These are phyloP conservation scores for Pythium rhizo-oryzae DNA, from an alignment of 352 stramenopile species.

Conservation along the genomic window DNA sequence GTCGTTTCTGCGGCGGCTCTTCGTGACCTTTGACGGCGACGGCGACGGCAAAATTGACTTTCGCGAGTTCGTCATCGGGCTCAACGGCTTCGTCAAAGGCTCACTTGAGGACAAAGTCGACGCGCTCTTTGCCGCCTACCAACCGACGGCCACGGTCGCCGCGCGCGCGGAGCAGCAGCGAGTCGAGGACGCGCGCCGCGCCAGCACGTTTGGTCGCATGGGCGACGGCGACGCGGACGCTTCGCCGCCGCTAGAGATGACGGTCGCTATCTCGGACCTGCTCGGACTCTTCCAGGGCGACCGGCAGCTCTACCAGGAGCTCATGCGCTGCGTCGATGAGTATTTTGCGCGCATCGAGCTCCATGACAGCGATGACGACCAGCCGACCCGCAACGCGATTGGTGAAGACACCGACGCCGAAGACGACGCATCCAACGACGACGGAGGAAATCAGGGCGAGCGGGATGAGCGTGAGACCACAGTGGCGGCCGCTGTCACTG, in stretches of 20 bases:
- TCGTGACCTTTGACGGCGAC: slow-evolving; percentile 46
- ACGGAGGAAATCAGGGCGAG: too few species aligned
- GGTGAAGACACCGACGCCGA: not conserved
- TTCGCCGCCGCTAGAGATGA: slow-evolving; percentile 15
- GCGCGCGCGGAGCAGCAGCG: too few species aligned
- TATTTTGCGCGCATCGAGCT: slow-evolving; percentile 50
- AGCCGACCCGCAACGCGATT: not conserved
- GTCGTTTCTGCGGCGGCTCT: slow-evolving; percentile 47
- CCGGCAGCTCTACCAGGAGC: slow-evolving; percentile 45
- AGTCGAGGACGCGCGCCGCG: too few species aligned
- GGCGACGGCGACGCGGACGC: not conserved
- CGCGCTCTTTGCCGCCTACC: slow-evolving; percentile 45
- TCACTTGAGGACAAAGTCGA: slow-evolving; percentile 47
- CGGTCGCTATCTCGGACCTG: slow-evolving; percentile 45
- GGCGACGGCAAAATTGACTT: slow-evolving; percentile 53
- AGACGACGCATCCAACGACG: too few species aligned
- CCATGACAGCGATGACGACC: too few species aligned
- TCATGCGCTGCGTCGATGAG: slow-evolving; percentile 50
- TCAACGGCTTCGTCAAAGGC: slow-evolving; percentile 46
- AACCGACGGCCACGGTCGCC: too few species aligned
- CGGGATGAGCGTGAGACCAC: too few species aligned
- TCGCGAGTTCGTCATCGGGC: slow-evolving; percentile 50
- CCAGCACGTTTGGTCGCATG: too few species aligned
- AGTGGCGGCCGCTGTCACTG: too few species aligned
- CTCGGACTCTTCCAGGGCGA: slow-evolving; percentile 50